Base-by-base conservation (phyloP, 1,139 yeast species). In the Pichia sp. region DNA sequence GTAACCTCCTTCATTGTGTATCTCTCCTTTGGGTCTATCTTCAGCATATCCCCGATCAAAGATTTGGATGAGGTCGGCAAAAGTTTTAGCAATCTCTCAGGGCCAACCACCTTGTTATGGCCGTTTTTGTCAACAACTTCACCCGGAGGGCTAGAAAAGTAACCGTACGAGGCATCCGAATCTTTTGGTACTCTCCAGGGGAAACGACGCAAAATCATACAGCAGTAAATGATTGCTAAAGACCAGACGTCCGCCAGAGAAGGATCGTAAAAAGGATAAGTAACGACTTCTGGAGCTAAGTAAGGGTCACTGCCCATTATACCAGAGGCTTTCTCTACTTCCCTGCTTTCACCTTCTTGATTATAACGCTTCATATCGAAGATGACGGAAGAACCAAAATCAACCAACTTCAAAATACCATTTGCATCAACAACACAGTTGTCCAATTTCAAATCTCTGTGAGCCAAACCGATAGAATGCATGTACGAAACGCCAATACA, bases 1-100 rank as follows among this genome's bases (percentile, higher is more conserved):
- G 81, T 70, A 23, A 93, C 80, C 36, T 86, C 90, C 32, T 79
- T 80, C 67, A 93, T 71, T 0, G 85, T 75, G 2, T 93, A 88
- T 59, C 99, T 80, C 59, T 78, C 75, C 5, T 62, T 66, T 1
- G 96, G 90, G 60, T 87, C 85, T 6, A 90, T 70, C 49, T 76
- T 81, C 34, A 93, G 75, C 89, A 93, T 90, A 49, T 77, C 77
- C 30, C 84, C 82, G 47, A 93, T 79, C 10, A 93, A 78, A 8
- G 87, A 88, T 62, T 98, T 79, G 15, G 96, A 80, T 3, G 90
- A 90, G 62, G 85, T 87, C 2, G 99, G 99, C 50, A 95, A 75
- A 59, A 93, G 75, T 64, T 97, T 80, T 76, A 93, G 77, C 60
- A 95, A 73, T 63, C 98, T 77, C 76, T 93, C 90, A 1, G 98